A percentile compares a stretch with the other conserved stretches of the same genome.
phyloP scores from a whole-genome alignment of 2,329 filamentous ascomycete genomes.

The Pseudocercospora crystallina region DNA sequence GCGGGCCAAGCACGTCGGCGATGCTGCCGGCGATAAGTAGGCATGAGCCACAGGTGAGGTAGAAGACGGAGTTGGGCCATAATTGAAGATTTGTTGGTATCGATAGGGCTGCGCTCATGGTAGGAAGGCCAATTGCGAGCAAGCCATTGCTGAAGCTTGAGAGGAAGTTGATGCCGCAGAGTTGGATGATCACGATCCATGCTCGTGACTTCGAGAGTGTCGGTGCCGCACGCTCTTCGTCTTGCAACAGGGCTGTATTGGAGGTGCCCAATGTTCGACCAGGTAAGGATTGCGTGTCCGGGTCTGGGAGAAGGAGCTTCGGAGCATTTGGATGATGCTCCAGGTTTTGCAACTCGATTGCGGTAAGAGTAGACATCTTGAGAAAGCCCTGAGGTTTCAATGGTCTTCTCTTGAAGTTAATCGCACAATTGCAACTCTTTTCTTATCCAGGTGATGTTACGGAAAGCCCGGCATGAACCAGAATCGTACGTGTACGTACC shows the following conservation, averaged over 20 bases:
- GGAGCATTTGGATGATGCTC: neutral
- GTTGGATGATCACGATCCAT: conserved; percentile 20
- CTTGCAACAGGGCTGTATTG: too few species aligned
- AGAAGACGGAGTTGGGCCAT: conserved; percentile 33
- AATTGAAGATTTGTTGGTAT: conserved; percentile 23
- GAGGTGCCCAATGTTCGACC: too few species aligned
- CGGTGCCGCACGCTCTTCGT: neutral
- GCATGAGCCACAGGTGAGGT: conserved; percentile 50
- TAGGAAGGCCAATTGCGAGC: conserved; percentile 22
- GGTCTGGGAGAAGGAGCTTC: neutral
- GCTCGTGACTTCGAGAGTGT: conserved; percentile 18
- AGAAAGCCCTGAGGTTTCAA: too few species aligned
- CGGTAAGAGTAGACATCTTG: conserved; percentile 2
- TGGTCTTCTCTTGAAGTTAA: too few species aligned
- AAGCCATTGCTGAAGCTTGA: conserved; percentile 25
- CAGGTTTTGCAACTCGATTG: neutral
- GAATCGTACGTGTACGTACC: too few species aligned
- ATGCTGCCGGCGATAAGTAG: conserved; percentile 53
- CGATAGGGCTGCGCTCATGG: conserved; percentile 16
- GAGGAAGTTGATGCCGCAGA: conserved; percentile 23
- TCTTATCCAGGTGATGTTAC: too few species aligned
- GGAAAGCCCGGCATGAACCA: too few species aligned
- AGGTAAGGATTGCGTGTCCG: too few species aligned
- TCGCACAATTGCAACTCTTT: too few species aligned
- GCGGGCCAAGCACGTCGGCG: conserved; percentile 52